Conservation (phyloP, 2,329 filamentous ascomycete genomes). For the Pseudopithomyces maydicus region DNA sequence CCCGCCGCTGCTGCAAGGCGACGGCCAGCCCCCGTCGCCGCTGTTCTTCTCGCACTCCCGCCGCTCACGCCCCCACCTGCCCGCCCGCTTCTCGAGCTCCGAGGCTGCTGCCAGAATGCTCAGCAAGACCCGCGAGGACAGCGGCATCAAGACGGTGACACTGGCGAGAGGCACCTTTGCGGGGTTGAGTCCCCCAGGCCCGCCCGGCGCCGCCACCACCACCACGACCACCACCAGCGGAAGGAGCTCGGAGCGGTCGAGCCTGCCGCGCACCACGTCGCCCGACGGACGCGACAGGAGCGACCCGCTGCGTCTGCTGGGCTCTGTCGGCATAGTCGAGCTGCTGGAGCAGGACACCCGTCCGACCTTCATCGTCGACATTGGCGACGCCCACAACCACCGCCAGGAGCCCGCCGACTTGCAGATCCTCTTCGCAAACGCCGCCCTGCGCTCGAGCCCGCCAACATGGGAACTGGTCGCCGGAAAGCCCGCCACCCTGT, state of each 20-base stretch:
- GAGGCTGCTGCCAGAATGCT: conserved; percentile 64
- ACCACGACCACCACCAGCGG: conserved; percentile 58
- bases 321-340: conserved; percentile 70
- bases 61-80: conserved; percentile 50
- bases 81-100: conserved; percentile 61
- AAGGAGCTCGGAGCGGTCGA: conserved; percentile 60
- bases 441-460: conserved; percentile 64
- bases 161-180: conserved; percentile 54
- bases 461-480: conserved; percentile 62
- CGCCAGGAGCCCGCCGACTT: conserved; percentile 55
- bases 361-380: conserved; percentile 76
- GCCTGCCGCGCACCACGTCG: conserved; percentile 54
- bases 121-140: conserved; percentile 57
- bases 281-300: conserved; percentile 57
- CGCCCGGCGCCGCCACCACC: neutral
- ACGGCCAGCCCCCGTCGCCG: conserved; percentile 51
- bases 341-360: conserved; percentile 77
- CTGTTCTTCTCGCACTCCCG: conserved; percentile 59
- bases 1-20: conserved; percentile 19
- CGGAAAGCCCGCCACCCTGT: conserved; percentile 44
- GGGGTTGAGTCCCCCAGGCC: conserved; percentile 41
- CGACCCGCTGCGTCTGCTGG: conserved; percentile 62
- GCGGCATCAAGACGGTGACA: conserved; percentile 57
- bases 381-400: conserved; percentile 63
- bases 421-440: conserved; percentile 71